phyloP scores from a whole-genome alignment of 1,139 yeast genomes.

The Kurtzmaniella quercitrusa region DNA sequence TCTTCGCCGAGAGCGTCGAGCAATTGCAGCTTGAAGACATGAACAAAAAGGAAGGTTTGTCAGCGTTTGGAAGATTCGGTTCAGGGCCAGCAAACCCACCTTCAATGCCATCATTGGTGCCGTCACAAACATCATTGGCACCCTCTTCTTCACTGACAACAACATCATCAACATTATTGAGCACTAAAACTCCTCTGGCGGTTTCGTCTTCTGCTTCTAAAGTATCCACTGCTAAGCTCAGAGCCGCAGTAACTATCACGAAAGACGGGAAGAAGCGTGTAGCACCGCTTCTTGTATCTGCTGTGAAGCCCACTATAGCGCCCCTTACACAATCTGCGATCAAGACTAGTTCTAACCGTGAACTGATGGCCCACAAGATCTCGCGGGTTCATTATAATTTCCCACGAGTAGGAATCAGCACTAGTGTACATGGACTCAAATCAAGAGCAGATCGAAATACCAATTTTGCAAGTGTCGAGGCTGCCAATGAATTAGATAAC shows the following conservation, averaged over 20 bases:
- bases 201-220: slow-evolving; percentile 12
- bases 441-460: slow-evolving; percentile 11
- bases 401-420: slow-evolving; percentile 46
- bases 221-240: slow-evolving; percentile 15
- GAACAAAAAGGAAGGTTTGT: slow-evolving; percentile 20
- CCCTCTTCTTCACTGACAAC: neutral
- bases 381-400: slow-evolving; percentile 39
- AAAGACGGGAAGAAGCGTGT: slow-evolving; percentile 85
- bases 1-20: slow-evolving; percentile 81
- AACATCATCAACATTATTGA: too few relatives aligned
- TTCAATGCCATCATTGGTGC: neutral
- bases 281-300: slow-evolving; percentile 73
- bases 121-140: neutral
- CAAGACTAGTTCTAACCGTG: slow-evolving; percentile 3
- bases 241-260: slow-evolving; percentile 48
- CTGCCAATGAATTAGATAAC: slow-evolving; percentile 8
- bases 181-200: neutral
- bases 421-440: slow-evolving; percentile 44
- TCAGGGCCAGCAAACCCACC: neutral
- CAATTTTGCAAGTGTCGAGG: neutral
- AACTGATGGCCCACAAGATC: slow-evolving; percentile 11
- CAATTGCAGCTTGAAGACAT: slow-evolving; percentile 71
- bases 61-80: neutral
- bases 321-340: slow-evolving; percentile 9
- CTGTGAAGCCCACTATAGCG: slow-evolving; percentile 29